Percentiles rank a stretch among this genome's conserved stretches.
phyloP scores from a whole-genome alignment of 768 basidiomycete genomes.

The Kondoa subrosea region DNA sequence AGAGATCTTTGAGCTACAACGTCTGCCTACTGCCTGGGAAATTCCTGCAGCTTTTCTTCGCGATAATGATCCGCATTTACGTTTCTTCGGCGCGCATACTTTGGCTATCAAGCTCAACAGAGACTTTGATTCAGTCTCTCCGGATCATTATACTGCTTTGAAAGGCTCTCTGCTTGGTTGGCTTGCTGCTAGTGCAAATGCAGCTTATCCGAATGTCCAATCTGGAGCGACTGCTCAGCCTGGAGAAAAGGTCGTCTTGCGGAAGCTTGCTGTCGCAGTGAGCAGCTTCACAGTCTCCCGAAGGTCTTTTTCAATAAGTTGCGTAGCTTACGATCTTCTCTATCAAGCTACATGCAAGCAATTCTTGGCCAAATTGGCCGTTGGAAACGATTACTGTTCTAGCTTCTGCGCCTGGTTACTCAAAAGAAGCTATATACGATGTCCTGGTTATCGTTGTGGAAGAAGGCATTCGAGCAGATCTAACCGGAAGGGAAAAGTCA shows the following conservation, averaged over 20 bases:
- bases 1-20: background rate
- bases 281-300: background rate
- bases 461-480: constrained; percentile 23
- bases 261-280: constrained; percentile 17
- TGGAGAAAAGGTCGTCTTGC: constrained; percentile 12
- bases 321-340: constrained; percentile 14
- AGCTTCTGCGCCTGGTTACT: constrained; percentile 9
- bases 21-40: background rate
- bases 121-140: constrained; percentile 10
- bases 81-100: constrained; percentile 18
- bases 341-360: constrained; percentile 11
- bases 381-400: constrained; percentile 13
- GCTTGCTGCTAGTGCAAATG: constrained; percentile 8
- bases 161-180: constrained; percentile 11
- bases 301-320: background rate
- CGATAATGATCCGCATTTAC: constrained; percentile 10
- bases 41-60: background rate
- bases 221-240: background rate
- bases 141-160: constrained; percentile 5
- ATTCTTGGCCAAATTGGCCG: constrained; percentile 16
- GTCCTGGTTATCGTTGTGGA: constrained; percentile 24
- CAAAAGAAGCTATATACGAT: constrained; percentile 21
- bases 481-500: constrained; percentile 23
- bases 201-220: constrained; percentile 8
- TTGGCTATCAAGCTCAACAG: constrained; percentile 14